These are phyloP conservation scores for Radiomyces spectabilis DNA, from an alignment of 192 early-diverging fungal species.

Conservation along the genomic window DNA sequence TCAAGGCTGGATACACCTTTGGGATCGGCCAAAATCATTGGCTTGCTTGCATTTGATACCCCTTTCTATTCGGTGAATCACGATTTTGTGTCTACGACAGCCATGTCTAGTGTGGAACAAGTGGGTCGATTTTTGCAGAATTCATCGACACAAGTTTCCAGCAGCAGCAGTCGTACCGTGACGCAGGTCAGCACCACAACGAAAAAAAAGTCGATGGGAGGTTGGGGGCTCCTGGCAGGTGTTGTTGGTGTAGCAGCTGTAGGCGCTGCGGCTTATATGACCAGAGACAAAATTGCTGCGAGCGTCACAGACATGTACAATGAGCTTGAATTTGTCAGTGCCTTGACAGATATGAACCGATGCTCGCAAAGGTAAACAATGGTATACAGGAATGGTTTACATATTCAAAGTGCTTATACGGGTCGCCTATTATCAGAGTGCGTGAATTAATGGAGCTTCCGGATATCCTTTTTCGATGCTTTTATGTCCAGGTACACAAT, in stretches of 20 bases:
- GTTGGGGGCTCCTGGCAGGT: conserved; percentile 39
- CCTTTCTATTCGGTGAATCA: conserved; percentile 45
- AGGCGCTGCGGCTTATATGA: conserved; percentile 31
- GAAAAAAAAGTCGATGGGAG: too few relatives aligned
- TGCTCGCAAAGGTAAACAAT: conserved; percentile 32
- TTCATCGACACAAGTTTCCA: neutral
- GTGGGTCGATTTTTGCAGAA: conserved; percentile 16
- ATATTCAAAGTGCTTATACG: too few relatives aligned
- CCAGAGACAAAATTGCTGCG: conserved; percentile 22
- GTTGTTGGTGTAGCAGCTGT: conserved; percentile 32
- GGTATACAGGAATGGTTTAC: too few relatives aligned
- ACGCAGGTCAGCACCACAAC: neutral
- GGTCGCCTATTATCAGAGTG: too few relatives aligned
- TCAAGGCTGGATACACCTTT: neutral
- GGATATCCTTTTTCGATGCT: conserved; percentile 20
- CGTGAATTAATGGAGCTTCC: conserved; percentile 13
- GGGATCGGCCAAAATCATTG: conserved; percentile 26
- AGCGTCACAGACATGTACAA: conserved; percentile 29
- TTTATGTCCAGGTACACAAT: conserved; percentile 17
- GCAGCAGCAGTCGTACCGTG: neutral
- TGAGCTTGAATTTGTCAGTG: conserved; percentile 44
- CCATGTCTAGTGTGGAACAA: conserved; percentile 25
- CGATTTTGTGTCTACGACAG: conserved; percentile 28
- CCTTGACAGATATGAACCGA: conserved; percentile 31
- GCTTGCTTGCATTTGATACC: conserved; percentile 48